Conservation (phyloP, 108 stramenopile genomes). For the Heterococcus sp. region DNA sequence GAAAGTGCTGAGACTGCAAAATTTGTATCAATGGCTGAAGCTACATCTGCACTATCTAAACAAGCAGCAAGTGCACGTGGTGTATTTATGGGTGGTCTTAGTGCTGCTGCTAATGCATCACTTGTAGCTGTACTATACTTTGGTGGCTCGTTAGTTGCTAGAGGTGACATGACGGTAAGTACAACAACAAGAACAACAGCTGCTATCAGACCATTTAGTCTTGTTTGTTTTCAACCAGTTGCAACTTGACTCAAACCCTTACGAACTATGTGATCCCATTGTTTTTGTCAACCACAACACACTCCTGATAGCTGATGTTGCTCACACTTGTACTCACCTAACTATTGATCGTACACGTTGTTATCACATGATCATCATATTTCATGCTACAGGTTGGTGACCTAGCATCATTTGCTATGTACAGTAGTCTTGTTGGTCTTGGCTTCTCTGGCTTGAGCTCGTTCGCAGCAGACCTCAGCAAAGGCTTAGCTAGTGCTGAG, state of each 20-base stretch:
- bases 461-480: background rate
- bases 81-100: constrained; percentile 28
- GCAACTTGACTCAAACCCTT: too few species aligned
- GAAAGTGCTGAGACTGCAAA: background rate
- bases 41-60: background rate
- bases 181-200: too few species aligned
- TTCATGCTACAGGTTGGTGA: constrained; percentile 49
- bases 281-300: too few species aligned
- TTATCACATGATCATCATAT: too few species aligned
- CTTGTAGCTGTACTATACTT: constrained; percentile 37
- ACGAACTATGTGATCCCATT: too few species aligned
- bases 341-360: too few species aligned
- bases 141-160: constrained; percentile 35
- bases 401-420: constrained; percentile 43
- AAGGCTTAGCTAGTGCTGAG: constrained; percentile 22
- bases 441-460: constrained; percentile 41
- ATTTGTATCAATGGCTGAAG: constrained; percentile 3
- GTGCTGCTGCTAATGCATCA: constrained; percentile 14
- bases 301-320: too few species aligned
- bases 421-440: constrained; percentile 42
- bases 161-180: constrained; percentile 42
- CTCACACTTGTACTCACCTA: too few species aligned
- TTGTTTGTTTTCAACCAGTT: too few species aligned
- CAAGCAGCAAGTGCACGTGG: constrained; percentile 23
- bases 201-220: too few species aligned